Percentiles rank a stretch among this genome's conserved stretches.
phyloP scores from a whole-genome alignment of 1,139 yeast species.

The Debaryomyces nepalensis region DNA sequence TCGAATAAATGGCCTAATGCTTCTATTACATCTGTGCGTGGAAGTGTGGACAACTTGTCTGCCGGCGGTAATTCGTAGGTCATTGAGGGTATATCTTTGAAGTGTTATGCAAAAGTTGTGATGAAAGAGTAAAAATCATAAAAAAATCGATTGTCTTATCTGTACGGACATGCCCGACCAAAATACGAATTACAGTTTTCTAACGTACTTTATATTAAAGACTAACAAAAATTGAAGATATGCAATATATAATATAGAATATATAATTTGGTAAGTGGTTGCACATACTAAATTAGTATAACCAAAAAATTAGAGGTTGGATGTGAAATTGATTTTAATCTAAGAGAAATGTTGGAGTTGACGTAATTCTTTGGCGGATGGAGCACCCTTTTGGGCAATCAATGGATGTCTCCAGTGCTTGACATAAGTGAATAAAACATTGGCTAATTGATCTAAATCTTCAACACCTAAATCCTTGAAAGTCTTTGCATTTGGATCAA shows the following conservation, averaged over 20 bases:
- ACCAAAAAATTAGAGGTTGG: slow-evolving; percentile 6
- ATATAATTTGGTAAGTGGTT: slow-evolving; percentile 3
- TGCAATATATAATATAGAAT: slow-evolving; percentile 9
- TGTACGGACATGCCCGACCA: slow-evolving; percentile 7
- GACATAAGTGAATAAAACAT: slow-evolving; percentile 68
- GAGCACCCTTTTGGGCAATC: slow-evolving; percentile 53
- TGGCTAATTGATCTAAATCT: slow-evolving; percentile 68
- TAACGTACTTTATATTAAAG: slow-evolving; percentile 7
- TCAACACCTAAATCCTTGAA: slow-evolving; percentile 74
- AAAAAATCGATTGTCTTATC: slow-evolving; percentile 4
- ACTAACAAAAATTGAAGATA: slow-evolving; percentile 12
- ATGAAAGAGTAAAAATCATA: no score
- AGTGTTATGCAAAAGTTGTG: background rate
- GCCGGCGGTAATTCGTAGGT: slow-evolving; percentile 29
- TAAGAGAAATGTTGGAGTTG: slow-evolving; percentile 51
- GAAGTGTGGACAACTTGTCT: slow-evolving; percentile 22
- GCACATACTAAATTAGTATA: background rate
- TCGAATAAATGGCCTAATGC: slow-evolving; percentile 66
- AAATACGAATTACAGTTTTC: background rate
- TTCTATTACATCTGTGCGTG: slow-evolving; percentile 27
- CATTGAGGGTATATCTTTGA: slow-evolving; percentile 14
- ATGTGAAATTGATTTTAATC: slow-evolving; percentile 7
- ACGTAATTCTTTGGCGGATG: slow-evolving; percentile 48
- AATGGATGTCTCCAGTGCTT: slow-evolving; percentile 59
- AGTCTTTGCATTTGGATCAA: slow-evolving; percentile 65